Conservation (phyloP, 805 yeast species). For the Teunomyces stri region DNA sequence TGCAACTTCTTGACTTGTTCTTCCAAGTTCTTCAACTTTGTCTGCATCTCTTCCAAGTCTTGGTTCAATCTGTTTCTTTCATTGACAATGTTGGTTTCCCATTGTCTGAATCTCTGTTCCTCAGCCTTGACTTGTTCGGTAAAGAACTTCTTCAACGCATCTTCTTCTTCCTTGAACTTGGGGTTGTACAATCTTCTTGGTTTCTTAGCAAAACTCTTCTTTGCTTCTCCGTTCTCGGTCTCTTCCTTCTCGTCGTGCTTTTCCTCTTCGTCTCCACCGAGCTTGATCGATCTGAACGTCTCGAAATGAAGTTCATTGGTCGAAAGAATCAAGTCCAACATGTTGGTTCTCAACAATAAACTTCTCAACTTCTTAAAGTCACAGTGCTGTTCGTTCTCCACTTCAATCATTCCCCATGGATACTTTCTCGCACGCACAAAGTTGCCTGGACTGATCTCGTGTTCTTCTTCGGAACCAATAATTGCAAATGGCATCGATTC, state of each 20-base stretch:
- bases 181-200: constrained; percentile 72
- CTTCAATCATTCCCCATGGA: constrained; percentile 90
- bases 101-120: constrained; percentile 95
- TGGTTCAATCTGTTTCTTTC: constrained; percentile 92
- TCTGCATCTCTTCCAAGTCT: constrained; percentile 87
- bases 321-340: constrained; percentile 76
- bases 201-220: constrained; percentile 35
- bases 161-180: constrained; percentile 94
- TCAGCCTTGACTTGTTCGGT: constrained; percentile 95
- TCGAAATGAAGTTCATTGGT: constrained; percentile 84
- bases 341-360: constrained; percentile 73
- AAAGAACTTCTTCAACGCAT: constrained; percentile 86
- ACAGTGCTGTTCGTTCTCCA: constrained; percentile 81
- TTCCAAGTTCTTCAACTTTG: constrained; percentile 68
- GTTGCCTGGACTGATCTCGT: constrained; percentile 60
- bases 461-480: constrained; percentile 72
- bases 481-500: constrained; percentile 87
- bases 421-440: constrained; percentile 76
- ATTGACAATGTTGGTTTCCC: constrained; percentile 95
- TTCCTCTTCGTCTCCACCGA: constrained; percentile 44
- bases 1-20: constrained; percentile 67
- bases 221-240: constrained; percentile 28
- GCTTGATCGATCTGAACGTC: constrained; percentile 68
- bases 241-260: constrained; percentile 28
- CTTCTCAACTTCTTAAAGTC: constrained; percentile 82